A percentile compares a stretch with the other conserved stretches of the same genome.
phyloP scores from a whole-genome alignment of 2,329 filamentous ascomycete species.

The Zelopaecilomyces penicillatus region DNA sequence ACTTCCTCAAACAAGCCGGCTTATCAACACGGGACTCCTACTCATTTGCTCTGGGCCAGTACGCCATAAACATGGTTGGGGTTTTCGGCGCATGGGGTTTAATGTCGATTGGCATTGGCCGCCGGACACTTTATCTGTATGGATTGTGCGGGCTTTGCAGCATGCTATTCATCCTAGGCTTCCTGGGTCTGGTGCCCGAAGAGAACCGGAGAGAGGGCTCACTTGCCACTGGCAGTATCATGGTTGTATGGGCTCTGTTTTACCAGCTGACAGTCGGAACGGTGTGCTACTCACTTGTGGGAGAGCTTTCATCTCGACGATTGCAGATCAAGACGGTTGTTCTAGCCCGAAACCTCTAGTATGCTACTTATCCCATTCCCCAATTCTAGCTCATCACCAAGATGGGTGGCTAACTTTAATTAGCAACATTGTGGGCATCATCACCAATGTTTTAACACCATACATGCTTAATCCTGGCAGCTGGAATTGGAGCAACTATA shows the following conservation, averaged over 20 bases:
- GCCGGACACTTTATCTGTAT: slow-evolving; percentile 66
- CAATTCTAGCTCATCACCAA: neutral
- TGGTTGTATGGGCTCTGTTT: slow-evolving; percentile 72
- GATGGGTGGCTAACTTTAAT: slow-evolving; percentile 6
- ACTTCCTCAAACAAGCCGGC: slow-evolving; percentile 54
- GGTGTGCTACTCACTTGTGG: slow-evolving; percentile 81
- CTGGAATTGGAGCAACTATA: slow-evolving; percentile 83
- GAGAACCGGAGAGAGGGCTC: slow-evolving; percentile 51
- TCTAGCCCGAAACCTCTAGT: slow-evolving; percentile 69
- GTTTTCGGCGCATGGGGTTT: slow-evolving; percentile 76
- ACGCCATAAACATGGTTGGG: slow-evolving; percentile 67
- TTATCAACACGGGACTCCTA: slow-evolving; percentile 44
- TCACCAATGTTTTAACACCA: slow-evolving; percentile 73
- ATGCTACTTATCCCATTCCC: slow-evolving; percentile 16
- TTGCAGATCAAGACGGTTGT: slow-evolving; percentile 90
- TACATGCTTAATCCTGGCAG: slow-evolving; percentile 86
- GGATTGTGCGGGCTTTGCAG: slow-evolving; percentile 63
- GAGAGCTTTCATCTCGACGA: slow-evolving; percentile 72
- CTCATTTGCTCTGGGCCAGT: slow-evolving; percentile 54
- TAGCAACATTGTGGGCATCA: slow-evolving; percentile 71
- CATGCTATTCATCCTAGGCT: slow-evolving; percentile 79
- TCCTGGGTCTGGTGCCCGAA: slow-evolving; percentile 65
- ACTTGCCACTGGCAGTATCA: slow-evolving; percentile 74
- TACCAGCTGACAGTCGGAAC: slow-evolving; percentile 87
- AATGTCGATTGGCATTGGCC: slow-evolving; percentile 67